Base-by-base conservation (phyloP, 257 asterid species). In the Nicotiana tomentosiformis region DNA sequence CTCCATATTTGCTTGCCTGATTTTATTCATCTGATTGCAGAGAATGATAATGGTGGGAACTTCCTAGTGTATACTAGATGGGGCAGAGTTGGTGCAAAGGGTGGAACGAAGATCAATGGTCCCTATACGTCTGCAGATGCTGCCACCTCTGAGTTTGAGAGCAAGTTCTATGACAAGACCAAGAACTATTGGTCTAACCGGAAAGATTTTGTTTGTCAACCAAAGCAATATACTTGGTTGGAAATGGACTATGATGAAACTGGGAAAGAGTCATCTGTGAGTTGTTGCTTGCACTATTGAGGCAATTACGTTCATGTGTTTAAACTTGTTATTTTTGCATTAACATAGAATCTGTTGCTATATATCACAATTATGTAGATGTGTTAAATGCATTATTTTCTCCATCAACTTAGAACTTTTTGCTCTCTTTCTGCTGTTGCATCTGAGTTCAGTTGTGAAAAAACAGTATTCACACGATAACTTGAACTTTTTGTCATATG, bases 51-150 rank as follows among this genome's bases (percentile, higher is more conserved):
- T 65, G 93, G 97, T 26, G 91, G 93, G 77, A 91, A 86, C 84
- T 94, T 85, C 90, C 90, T 93, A 90, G 91, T 94, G 72, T 94
- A 91, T 86, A 84, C 56, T 69, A 90, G 97, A 92, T 95, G 99
- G 99, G 99, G 99, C 77, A 93, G 99, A 90, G 99, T 94, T 87
- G 99, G 99, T n/a, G 88, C 89, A 78, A 92, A 90, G 87, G 99
- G 99, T 69, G 98, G 94, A 87, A 87, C 90, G 66, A 91, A 93
- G 78, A 78, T 92, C 83, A 88, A 9, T 83, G 97, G 94, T 39
- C 95, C 97, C 7, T 91, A 84, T 84, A 82, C 74, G 60, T 90
- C 93, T 26, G 90, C 88, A 66, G 62, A 88, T 85, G 81, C 82
- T 81, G 97, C 98, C 77, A 90, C 90, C 67, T 32, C 72, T 23